phyloP scores from a whole-genome alignment of 179 eudicot species.

The Silene vulgaris region DNA sequence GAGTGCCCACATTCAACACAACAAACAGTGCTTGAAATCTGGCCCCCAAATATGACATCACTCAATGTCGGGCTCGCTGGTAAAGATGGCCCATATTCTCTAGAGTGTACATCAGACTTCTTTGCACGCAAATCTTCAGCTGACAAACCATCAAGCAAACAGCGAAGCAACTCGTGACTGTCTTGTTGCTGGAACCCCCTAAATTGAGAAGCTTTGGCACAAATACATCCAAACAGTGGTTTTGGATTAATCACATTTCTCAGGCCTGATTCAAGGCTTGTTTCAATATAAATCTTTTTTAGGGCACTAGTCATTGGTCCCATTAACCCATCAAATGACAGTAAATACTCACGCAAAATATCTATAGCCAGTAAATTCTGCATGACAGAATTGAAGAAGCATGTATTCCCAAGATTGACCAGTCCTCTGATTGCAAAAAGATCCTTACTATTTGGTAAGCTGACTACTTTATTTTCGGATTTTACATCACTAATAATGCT shows the following conservation, averaged over 20 bases:
- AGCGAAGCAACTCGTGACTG: conserved; percentile 89
- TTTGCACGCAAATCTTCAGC: conserved; percentile 53
- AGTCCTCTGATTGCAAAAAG: conserved; percentile 64
- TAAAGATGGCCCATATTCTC: conserved; percentile 31
- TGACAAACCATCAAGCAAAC: conserved; percentile 77
- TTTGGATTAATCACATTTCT: conserved; percentile 59
- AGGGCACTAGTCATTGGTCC: conserved; percentile 72
- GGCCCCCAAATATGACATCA: conserved; percentile 81
- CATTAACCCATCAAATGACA: conserved; percentile 46
- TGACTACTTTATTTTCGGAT: conserved; percentile 28
- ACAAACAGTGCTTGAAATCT: conserved; percentile 69
- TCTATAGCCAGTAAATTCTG: conserved; percentile 77
- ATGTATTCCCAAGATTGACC: conserved; percentile 81
- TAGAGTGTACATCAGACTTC: conserved; percentile 27
- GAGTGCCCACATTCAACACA: conserved; percentile 83
- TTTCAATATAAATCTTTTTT: conserved; percentile 58
- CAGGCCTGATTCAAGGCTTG: conserved; percentile 35
- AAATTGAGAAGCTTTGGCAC: conserved; percentile 82
- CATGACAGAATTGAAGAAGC: conserved; percentile 83
- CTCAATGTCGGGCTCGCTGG: conserved; percentile 46
- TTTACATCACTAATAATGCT: conserved; percentile 47
- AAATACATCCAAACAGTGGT: conserved; percentile 63
- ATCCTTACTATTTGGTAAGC: conserved; percentile 28
- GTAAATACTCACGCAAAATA: conserved; percentile 46
- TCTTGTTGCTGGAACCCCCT: conserved; percentile 90